Base-by-base conservation (phyloP, 1,284 basidiomycete genomes). In the Mycena citricolor region DNA sequence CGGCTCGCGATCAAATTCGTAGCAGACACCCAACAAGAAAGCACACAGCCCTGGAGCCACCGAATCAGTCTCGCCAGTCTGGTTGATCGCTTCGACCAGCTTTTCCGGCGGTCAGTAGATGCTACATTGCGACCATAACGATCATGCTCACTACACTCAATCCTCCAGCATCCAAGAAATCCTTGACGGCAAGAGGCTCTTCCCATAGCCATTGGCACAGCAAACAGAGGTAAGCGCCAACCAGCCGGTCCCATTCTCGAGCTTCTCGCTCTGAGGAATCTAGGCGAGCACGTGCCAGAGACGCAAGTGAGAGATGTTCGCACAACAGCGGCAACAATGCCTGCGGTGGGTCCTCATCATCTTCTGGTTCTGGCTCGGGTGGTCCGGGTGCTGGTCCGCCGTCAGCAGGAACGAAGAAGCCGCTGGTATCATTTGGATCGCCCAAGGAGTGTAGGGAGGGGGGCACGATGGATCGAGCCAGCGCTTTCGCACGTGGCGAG, bases 201-300 rank as follows among this genome's bases (percentile, higher is more conserved):
- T 98, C 94, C 93, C 94, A 97, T n/a, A 97, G 72, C 95, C 95
- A 99, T 41, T 91, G 88, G 13, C 81, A 76, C 16, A 99, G 72
- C 34, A 97, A 66, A 29, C 82, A 79, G 31, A 98, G 72, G 62
- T 97, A 95, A 1, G 85, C 89, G 5, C 91, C 83, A 59, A 94
- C 84, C 46, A 97, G 72, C 47, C 92, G 75, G 52, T 93, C 91
- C 93, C 94, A 98, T 56, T 94, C 92, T 42, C 81, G 67, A 5
- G 76, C 71, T 54, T 89, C 82, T 37, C 70, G 64, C 47, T 76
- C 73, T 23, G 83, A 89, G 55, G 76, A 78, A 68, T 89, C 69
- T 59, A 85, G 70, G n/a, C 81, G 71, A 4, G 77, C 77, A 11
- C 84, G 76, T 12, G 83, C 77, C 24, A 90, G 65, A 51, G 90